These are phyloP conservation scores for Emmonsia crescens DNA, from an alignment of 2,329 filamentous ascomycete species.

Conservation along the genomic window DNA sequence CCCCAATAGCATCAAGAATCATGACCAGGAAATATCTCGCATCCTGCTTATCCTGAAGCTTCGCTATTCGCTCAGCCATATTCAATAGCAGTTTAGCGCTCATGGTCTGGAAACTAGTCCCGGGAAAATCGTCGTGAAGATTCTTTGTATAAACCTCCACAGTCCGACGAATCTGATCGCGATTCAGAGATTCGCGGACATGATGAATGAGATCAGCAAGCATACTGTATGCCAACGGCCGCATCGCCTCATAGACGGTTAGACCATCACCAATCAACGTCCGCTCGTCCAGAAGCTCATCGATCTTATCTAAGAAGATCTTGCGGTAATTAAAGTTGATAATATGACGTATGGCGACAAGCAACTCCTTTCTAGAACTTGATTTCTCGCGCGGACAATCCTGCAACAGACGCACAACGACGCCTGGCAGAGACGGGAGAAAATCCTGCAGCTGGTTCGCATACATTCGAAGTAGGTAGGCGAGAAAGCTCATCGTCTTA, in stretches of 20 bases:
- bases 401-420: slow-evolving; percentile 81
- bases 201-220: slow-evolving; percentile 96
- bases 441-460: slow-evolving; percentile 81
- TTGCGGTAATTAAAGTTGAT: slow-evolving; percentile 98
- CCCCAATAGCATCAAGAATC: slow-evolving; percentile 94
- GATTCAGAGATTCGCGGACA: slow-evolving; percentile 75
- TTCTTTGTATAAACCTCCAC: slow-evolving; percentile 97
- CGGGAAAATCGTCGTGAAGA: slow-evolving; percentile 87
- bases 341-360: slow-evolving; percentile 94
- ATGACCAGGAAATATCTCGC: slow-evolving; percentile 92
- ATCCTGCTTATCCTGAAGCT: slow-evolving; percentile 84
- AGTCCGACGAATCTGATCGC: slow-evolving; percentile 87
- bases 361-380: slow-evolving; percentile 79
- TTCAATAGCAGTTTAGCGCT: slow-evolving; percentile 93
- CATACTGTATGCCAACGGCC: slow-evolving; percentile 95
- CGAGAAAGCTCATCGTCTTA: slow-evolving; percentile 98
- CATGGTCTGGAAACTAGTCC: slow-evolving; percentile 99
- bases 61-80: slow-evolving; percentile 96
- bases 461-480: slow-evolving; percentile 82
- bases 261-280: slow-evolving; percentile 91
- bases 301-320: slow-evolving; percentile 89
- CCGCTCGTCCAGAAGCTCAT: slow-evolving; percentile 85
- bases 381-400: slow-evolving; percentile 95
- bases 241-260: slow-evolving; percentile 93
- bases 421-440: slow-evolving; percentile 69